Percentiles rank a stretch among this genome's conserved stretches.
phyloP scores from a whole-genome alignment of 2,329 filamentous ascomycete genomes.

The Colletotrichum cereale region DNA sequence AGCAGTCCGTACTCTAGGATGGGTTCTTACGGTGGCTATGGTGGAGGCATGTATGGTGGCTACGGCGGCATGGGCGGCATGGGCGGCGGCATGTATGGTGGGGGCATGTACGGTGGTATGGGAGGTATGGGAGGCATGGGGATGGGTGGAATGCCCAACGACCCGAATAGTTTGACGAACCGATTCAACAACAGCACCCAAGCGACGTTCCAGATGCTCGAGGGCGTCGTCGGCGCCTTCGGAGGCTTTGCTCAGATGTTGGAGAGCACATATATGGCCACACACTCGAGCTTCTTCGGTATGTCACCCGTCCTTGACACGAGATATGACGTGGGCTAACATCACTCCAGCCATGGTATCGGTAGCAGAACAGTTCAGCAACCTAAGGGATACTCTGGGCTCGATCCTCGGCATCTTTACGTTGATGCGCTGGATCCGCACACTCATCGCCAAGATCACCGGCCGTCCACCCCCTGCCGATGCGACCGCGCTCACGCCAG shows the following conservation, averaged over 20 bases:
- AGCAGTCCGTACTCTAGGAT: constrained; percentile 54
- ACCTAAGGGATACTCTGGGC: constrained; percentile 91
- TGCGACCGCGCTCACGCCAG: constrained; percentile 86
- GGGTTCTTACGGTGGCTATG: constrained; percentile 61
- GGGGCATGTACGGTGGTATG: constrained; percentile 47
- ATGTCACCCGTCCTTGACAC: constrained; percentile 52
- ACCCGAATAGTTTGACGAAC: constrained; percentile 94
- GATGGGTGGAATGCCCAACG: constrained; percentile 75
- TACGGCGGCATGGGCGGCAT: constrained; percentile 51
- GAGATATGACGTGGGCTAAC: constrained; percentile 16
- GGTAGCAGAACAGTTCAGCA: constrained; percentile 96
- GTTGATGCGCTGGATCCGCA: constrained; percentile 93
- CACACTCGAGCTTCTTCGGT: constrained; percentile 98
- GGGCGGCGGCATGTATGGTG: constrained; percentile 53
- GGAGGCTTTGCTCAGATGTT: constrained; percentile 99
- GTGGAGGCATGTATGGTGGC: constrained; percentile 58
- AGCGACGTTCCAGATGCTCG: constrained; percentile 97
- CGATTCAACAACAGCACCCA: constrained; percentile 95
- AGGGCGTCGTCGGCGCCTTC: constrained; percentile 96
- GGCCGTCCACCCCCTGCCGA: constrained; percentile 91
- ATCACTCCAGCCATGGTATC: constrained; percentile 86
- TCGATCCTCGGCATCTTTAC: constrained; percentile 97
- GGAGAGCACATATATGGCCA: constrained; percentile 99
- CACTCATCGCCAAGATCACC: constrained; percentile 90
- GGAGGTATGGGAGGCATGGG: constrained; percentile 59